Base-by-base conservation (phyloP, 176 grass and related monocot genomes). In the Chrysopogon serrulatus region DNA sequence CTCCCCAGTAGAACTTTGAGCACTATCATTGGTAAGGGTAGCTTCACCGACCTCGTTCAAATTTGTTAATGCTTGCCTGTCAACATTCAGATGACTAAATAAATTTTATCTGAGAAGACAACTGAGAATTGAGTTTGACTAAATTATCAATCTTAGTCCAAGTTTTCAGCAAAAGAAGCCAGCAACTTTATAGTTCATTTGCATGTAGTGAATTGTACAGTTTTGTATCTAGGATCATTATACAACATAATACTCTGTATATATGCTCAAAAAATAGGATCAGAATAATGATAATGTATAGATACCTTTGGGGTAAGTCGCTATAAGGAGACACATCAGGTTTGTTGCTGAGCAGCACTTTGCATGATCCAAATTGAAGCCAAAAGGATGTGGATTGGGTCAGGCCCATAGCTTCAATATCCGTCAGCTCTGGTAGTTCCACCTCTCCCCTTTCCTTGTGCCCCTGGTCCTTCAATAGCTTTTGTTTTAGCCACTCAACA, bases 51-150 rank as follows among this genome's bases (percentile, higher is more conserved):
- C 72, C 79, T 95, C 89, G 23, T 78, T 83, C 87, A 90, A 71
- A 64, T 86, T 91, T 95, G 82, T 71, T 76, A 85, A 68, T 90
- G 87, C 76, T 88, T 93, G 82, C 68, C 95, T 98, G 91, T 66
- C 74, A 83, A 84, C 37, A 76, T 80, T 77, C 64, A 91, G 82
- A 89, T 65, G 69, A 78, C 13, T 65, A 17, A 35, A 70, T 82
- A 65, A 67, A 42, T 47, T 51, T 73, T 73, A 69, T 10, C 39
- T 60, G 49, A 69, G 73, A 66, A 49, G 32, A 68, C 12, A 37
- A 62, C 23, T 3, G 8, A 60, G 1, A 85, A 51, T 62, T 44
- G 24, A 78, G 8, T 64, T 78, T 63, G 32, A 39, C 40, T 36
- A 45, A 19, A 81, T 65, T 54, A 48, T 26, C 14, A 84, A 42